These are phyloP conservation scores for Suillus sp. DNA, from an alignment of 768 basidiomycete species.

Conservation along the genomic window DNA sequence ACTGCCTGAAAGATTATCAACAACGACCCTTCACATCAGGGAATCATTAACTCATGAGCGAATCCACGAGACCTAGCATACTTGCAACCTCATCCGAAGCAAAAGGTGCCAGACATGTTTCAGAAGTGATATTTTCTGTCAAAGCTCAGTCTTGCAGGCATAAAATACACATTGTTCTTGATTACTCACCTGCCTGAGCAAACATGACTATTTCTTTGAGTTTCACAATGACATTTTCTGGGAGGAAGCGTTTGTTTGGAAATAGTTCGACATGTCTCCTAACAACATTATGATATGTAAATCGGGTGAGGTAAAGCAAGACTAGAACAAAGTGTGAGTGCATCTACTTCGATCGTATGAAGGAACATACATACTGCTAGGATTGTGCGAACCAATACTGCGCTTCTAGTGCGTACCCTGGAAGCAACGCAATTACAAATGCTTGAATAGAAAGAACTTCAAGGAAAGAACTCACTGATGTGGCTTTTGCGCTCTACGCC, in stretches of 20 bases:
- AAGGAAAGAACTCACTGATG: not conserved
- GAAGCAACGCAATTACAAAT: not conserved
- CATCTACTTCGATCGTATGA: not conserved
- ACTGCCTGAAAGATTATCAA: not conserved
- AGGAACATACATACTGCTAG: not conserved
- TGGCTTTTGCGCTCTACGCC: not conserved
- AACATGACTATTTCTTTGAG: conserved; percentile 11
- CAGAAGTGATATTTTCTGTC: conserved; percentile 9
- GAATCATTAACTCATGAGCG: conserved; percentile 4
- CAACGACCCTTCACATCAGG: not conserved
- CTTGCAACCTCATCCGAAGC: conserved; percentile 5
- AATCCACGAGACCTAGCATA: conserved; percentile 7
- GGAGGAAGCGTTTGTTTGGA: conserved; percentile 24
- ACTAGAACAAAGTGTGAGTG: not conserved
- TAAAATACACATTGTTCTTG: not conserved
- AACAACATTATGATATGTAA: not conserved
- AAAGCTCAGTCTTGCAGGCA: not conserved
- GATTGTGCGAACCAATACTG: not conserved
- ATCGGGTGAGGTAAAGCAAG: not conserved
- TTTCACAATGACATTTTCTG: not conserved
- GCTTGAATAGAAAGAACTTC: not conserved
- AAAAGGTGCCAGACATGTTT: conserved; percentile 14
- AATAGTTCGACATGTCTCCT: conserved; percentile 13
- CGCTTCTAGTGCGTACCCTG: not conserved
- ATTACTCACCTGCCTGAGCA: conserved; percentile 12